Percentiles rank a stretch among this genome's conserved stretches.
These are phyloP conservation scores for Candida golubevii DNA, from an alignment of 805 yeast genomes.

Conservation along the genomic window DNA sequence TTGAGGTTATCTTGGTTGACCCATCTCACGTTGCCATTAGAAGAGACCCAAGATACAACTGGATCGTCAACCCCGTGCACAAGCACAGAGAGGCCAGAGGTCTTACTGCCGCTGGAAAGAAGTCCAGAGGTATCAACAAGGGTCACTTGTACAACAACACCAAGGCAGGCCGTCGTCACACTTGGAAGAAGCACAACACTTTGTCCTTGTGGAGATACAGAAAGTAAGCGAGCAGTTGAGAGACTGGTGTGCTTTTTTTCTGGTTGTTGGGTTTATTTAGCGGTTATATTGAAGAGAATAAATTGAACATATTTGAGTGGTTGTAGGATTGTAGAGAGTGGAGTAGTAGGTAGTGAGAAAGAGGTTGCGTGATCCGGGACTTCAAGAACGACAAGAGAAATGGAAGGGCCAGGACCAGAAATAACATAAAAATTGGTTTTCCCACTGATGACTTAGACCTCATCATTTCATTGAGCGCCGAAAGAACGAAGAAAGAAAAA, in stretches of 20 bases:
- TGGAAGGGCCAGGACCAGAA: no score
- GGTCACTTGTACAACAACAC: slow-evolving; percentile 99
- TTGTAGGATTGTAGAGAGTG: no score
- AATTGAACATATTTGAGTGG: no score
- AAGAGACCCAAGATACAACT: slow-evolving; percentile 98
- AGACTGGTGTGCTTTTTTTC: slow-evolving; percentile 2
- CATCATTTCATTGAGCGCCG: no score
- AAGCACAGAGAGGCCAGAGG: slow-evolving; percentile 99
- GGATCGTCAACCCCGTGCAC: slow-evolving; percentile 99
- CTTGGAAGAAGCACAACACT: slow-evolving; percentile 99
- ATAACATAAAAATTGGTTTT: no score
- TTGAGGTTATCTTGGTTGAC: slow-evolving; percentile 94
- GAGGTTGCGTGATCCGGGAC: no score
- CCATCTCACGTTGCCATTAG: slow-evolving; percentile 98
- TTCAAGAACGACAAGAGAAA: no score
- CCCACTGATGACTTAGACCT: no score
- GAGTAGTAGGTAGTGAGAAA: no score
- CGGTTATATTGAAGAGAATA: slow-evolving; percentile 4
- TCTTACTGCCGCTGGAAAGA: slow-evolving; percentile 96
- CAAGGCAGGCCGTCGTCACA: slow-evolving; percentile 97
- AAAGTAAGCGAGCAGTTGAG: slow-evolving; percentile 43
- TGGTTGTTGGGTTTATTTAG: slow-evolving; percentile 10
- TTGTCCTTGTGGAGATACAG: slow-evolving; percentile 99
- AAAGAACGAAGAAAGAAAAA: no score
- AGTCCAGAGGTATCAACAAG: slow-evolving; percentile 99